These are phyloP conservation scores for Mucor indicus DNA, from an alignment of 371 early-diverging fungal species.

Conservation along the genomic window DNA sequence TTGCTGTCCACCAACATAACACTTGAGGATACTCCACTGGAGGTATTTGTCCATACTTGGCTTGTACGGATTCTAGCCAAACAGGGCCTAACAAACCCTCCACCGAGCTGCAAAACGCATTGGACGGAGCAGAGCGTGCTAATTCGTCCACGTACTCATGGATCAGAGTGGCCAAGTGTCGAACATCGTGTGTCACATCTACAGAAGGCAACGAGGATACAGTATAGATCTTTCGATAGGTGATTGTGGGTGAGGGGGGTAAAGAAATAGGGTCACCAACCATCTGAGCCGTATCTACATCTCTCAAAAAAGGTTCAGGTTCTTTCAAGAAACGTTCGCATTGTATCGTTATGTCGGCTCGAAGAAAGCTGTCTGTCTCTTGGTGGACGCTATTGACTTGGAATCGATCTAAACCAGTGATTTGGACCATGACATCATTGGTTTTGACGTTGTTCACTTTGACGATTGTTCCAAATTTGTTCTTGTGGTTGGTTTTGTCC, in stretches of 20 bases:
- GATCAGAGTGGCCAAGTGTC: conserved; percentile 14
- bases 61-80: conserved; percentile 29
- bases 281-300: too few relatives aligned
- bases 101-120: conserved; percentile 10
- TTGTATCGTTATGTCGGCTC: conserved; percentile 16
- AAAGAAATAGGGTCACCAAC: too few relatives aligned
- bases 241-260: neutral
- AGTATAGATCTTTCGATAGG: too few relatives aligned
- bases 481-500: conserved; percentile 12
- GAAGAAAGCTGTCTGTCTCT: conserved; percentile 21
- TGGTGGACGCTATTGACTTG: conserved; percentile 22
- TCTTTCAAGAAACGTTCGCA: too few relatives aligned
- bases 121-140: conserved; percentile 16
- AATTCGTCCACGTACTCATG: conserved; percentile 21
- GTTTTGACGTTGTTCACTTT: conserved; percentile 23
- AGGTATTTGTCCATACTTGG: conserved; percentile 22
- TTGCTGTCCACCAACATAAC: conserved; percentile 58
- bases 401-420: conserved; percentile 42
- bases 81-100: conserved; percentile 24
- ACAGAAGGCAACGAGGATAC: too few relatives aligned
- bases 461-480: conserved; percentile 37
- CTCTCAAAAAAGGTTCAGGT: too few relatives aligned
- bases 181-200: too few relatives aligned
- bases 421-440: conserved; percentile 37
- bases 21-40: conserved; percentile 38